phyloP scores from a whole-genome alignment of 352 stramenopile genomes.

The Blastocystis sp. region DNA sequence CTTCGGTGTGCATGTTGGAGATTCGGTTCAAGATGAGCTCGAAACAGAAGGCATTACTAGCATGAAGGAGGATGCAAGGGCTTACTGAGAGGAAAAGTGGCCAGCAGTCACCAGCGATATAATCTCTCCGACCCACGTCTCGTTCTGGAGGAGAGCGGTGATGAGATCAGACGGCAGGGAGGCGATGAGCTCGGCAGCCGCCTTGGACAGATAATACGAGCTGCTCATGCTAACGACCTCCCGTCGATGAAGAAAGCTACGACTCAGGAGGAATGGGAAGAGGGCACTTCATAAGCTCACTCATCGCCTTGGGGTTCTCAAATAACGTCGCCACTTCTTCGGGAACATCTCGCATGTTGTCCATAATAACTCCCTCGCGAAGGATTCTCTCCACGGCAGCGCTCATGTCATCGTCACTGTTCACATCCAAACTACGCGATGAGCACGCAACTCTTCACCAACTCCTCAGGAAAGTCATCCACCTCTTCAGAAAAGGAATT shows the following conservation, averaged over 20 bases:
- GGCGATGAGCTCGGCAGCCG: constrained; percentile 7
- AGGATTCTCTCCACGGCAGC: constrained; percentile 20
- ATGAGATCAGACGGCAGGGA: neutral
- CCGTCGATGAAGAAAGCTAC: constrained; percentile 46
- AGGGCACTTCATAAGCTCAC: neutral
- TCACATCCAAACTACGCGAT: neutral
- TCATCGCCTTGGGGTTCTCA: neutral
- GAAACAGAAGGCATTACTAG: constrained; percentile 60
- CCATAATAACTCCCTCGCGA: neutral
- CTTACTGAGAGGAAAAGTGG: constrained; percentile 45
- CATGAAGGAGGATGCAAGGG: neutral
- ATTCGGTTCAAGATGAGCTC: constrained; percentile 4
- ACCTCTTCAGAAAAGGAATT: neutral
- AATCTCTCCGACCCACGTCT: neutral
- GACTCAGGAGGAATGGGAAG: neutral
- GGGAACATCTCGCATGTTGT: neutral
- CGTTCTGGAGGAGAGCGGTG: neutral
- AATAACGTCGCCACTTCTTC: neutral
- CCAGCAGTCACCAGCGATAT: constrained; percentile 4
- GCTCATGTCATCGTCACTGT: neutral
- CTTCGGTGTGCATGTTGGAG: neutral
- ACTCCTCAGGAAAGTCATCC: constrained; percentile 7
- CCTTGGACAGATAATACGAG: constrained; percentile 24
- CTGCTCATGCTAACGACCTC: neutral
- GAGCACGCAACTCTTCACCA: neutral